Base-by-base conservation (phyloP, 2,329 filamentous ascomycete genomes). In the Exophiala viscosa region DNA sequence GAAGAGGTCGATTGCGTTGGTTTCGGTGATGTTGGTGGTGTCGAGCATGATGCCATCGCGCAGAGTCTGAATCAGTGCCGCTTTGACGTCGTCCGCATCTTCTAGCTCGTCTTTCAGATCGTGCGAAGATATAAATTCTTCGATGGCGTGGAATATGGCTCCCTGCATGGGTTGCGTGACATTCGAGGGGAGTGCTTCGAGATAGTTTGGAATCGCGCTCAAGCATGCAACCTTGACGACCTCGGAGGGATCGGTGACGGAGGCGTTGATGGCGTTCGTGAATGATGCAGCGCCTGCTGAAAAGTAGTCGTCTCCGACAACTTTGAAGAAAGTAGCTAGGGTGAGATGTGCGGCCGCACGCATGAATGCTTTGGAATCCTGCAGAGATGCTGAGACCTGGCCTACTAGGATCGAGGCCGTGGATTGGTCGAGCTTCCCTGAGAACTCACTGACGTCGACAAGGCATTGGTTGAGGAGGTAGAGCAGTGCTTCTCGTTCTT, bases 151-250 rank as follows among this genome's bases (percentile, higher is more conserved):
- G 55, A 87, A 77, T 44, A 86, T 80, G 5, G 77, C 71, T 1
- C 73, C 64, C 66, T 96, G 90, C 41, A 75, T 76, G 64, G 70
- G 79, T 67, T 68, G 78, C 18, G 76, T 81, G 38, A 74, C 68
- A 34, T 68, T 67, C 36, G 69, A 66, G 28, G 79, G 75, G 41
- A 85, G 68, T 28, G 78, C 71, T 46, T 79, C 77, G 10, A 85
- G 69, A 50, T 85, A 81, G 63, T 81, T 79, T 64, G 96, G 90
- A 33, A 96, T 73, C 1, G 90, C 86, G 67, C 92, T 91, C 64
- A 97, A 87, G 65, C 90, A 95, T 15, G 92, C 85, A 14, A 96
- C 91, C 68, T 93, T 89, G 39, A 97, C 92, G 33, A 97, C 84
- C 67, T 96, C 91, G 0, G 88, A 87, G 15, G 84, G 76, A 60